Evolutionary conservation across 2,329 filamentous ascomycete species (phyloP).

Genomic region (Fusarium sp.): DNA sequence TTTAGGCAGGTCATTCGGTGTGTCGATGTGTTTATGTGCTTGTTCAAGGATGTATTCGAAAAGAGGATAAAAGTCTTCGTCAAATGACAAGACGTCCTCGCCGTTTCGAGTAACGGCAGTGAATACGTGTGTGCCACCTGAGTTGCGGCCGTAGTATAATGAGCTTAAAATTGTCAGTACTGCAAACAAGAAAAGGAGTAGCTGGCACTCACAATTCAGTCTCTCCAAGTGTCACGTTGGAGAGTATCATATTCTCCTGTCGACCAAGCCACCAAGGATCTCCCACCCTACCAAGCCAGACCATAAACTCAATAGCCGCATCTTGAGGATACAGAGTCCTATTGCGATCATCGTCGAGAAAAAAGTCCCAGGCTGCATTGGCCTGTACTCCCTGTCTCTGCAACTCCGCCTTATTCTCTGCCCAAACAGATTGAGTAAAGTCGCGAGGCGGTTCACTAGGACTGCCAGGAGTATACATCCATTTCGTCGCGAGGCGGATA

Average conservation of each 20-base stretch:
- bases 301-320: conserved; percentile 42
- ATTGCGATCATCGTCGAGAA: conserved; percentile 41
- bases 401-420: conserved; percentile 31
- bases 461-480: conserved; percentile 39
- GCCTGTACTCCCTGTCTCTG: conserved; percentile 18
- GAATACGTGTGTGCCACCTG: conserved; percentile 42
- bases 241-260: conserved; percentile 32
- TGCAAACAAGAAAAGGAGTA: rapidly evolving
- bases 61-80: conserved; percentile 42
- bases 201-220: conserved; percentile 37
- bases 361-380: conserved; percentile 46
- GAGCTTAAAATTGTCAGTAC: conserved; percentile 20
- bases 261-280: conserved; percentile 45
- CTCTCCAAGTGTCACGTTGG: conserved; percentile 37
- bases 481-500: conserved; percentile 38
- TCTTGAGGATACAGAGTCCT: conserved; percentile 38
- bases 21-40: conserved; percentile 24
- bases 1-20: conserved; percentile 33
- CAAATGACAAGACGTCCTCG: conserved; percentile 35
- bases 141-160: conserved; percentile 40
- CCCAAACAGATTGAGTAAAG: conserved; percentile 28
- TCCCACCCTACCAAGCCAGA: conserved; percentile 42
- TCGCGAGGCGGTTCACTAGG: conserved; percentile 13
- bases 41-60: conserved; percentile 42
- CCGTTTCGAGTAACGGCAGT: conserved; percentile 34